Evolutionary conservation across 345 rosid genomes (phyloP), one percentile per base, ranked within the genome.

Genomic region (Populus nigra): DNA sequence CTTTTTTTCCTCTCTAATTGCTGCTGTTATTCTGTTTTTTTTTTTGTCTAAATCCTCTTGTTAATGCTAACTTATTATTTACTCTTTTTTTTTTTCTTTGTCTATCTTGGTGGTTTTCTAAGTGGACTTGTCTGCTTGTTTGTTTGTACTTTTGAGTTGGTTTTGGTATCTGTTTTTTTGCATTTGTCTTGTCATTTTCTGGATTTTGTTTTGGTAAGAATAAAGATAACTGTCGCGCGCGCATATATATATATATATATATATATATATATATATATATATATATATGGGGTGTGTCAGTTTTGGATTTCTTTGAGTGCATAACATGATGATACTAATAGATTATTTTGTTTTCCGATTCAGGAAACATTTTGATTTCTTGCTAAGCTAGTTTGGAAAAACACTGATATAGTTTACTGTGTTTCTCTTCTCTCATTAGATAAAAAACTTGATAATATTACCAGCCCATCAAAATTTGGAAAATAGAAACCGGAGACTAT

Each of bases 181-280:
- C 76, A 50, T 71, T 47, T 78, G 61, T 57, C 22, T 35, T 62
- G 71, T 74, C 61, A 15, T 73, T 76, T 75, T 75, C 7, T 68
- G 33, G 71, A 72, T 55, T 59, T 73, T 73, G 53, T 23, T 61
- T 12, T 12, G 29, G 47, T 33, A 50, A n/a, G 29, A 31, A 36
- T 33, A 39, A 9, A 49, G 55, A 45, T 3, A 41, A 41, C 45
- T 45, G 5, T 33, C 50, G 17, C 43, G 36, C 36, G 36, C 36
- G 5, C 5, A 4, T 4, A 33, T 33, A 33, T 33, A 29, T 29
- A 31, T 31, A 38, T 65, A 35, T 49, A 25, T 25, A 25, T 25
- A 25, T n/a, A 47, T 11, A 53, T 65, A 33, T 33, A 33, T 33
- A 3, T 3, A 33, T 33, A 33, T 33, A 4, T 4, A 33, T 33